Conservation (phyloP, 2,329 filamentous ascomycete genomes). For the Sporothrix inflata region DNA sequence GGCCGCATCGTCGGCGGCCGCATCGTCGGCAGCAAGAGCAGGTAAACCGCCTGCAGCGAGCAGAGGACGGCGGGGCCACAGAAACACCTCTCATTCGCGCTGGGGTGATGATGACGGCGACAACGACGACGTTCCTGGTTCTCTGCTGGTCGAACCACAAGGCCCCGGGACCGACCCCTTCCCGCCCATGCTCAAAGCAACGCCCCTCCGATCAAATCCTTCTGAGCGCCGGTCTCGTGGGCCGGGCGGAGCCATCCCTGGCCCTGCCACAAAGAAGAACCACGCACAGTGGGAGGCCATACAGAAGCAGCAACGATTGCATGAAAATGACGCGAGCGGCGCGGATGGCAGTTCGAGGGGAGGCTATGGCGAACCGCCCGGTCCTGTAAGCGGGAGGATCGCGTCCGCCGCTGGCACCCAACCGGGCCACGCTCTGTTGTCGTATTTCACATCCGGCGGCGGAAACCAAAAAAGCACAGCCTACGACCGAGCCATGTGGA, state of each 20-base stretch:
- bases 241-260: constrained; percentile 42
- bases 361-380: constrained; percentile 37
- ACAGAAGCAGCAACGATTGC: constrained; percentile 56
- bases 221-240: constrained; percentile 19
- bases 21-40: neutral
- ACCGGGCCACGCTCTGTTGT: constrained; percentile 32
- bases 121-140: constrained; percentile 67
- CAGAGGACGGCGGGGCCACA: neutral
- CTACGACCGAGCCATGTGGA: constrained; percentile 82
- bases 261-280: constrained; percentile 49
- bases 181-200: constrained; percentile 35
- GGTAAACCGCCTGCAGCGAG: neutral
- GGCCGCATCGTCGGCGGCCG: neutral
- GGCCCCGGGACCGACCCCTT: constrained; percentile 21
- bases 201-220: constrained; percentile 32
- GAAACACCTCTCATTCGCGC: constrained; percentile 16
- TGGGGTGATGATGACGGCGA: constrained; percentile 54
- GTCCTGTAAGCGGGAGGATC: neutral
- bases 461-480: constrained; percentile 39
- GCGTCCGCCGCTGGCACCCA: neutral
- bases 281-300: constrained; percentile 59
- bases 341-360: constrained; percentile 36
- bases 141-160: constrained; percentile 60
- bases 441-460: constrained; percentile 27
- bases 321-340: constrained; percentile 44